Evolutionary conservation across 2,329 filamentous ascomycete species (phyloP).

Genomic region (Cytospora piceicola): DNA sequence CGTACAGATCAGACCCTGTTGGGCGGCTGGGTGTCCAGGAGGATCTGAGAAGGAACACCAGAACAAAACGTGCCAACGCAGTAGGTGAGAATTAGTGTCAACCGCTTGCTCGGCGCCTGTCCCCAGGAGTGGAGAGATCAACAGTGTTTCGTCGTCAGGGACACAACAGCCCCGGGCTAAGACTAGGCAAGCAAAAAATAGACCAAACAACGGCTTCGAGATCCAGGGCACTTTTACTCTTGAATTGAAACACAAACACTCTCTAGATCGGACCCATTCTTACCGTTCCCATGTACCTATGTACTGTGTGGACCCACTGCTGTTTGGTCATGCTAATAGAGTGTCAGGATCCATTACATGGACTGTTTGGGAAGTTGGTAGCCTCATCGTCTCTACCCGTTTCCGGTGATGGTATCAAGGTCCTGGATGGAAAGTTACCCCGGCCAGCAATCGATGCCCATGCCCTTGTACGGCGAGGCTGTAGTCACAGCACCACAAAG

Average conservation of each 20-base stretch:
- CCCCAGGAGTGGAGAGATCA: background rate
- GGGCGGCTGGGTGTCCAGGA: constrained; percentile 7
- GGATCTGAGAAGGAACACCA: constrained; percentile 14
- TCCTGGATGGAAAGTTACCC: constrained; percentile 10
- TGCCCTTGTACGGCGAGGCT: constrained; percentile 22
- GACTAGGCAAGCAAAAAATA: constrained; percentile 18
- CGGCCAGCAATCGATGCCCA: background rate
- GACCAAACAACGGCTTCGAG: constrained; percentile 14
- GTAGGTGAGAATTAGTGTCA: background rate
- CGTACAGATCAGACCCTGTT: constrained; percentile 11
- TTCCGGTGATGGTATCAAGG: constrained; percentile 18
- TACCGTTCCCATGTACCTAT: background rate
- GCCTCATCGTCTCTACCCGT: constrained; percentile 16
- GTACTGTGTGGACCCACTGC: background rate
- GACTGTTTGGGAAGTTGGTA: background rate
- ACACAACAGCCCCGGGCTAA: background rate
- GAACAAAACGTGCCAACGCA: constrained; percentile 10
- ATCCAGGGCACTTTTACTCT: constrained; percentile 14
- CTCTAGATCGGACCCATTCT: constrained; percentile 13
- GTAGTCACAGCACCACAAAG: constrained; percentile 11
- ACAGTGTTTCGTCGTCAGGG: background rate
- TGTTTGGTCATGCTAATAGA: background rate
- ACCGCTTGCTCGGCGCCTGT: constrained; percentile 6
- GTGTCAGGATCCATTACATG: background rate
- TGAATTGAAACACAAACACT: constrained; percentile 21